Conservation (phyloP, 306 rosid genomes). For the Hylodesmum podocarpum region DNA sequence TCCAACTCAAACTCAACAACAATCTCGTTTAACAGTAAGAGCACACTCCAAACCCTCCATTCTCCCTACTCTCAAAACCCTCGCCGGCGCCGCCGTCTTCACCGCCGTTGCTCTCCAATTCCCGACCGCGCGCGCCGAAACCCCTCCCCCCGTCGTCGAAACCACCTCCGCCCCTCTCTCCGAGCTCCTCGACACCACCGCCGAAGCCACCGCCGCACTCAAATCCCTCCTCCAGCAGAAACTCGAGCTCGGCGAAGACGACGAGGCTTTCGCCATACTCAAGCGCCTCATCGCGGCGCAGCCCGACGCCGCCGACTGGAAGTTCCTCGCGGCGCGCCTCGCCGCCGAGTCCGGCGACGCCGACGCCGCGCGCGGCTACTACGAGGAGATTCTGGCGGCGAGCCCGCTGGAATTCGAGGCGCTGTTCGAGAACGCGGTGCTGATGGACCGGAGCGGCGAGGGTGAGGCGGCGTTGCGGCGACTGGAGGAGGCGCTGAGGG, state of each 20-base stretch:
- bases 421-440: conserved; percentile 75
- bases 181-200: conserved; percentile 56
- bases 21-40: conserved; percentile 35
- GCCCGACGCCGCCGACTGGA: conserved; percentile 73
- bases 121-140: conserved; percentile 56
- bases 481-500: conserved; percentile 63
- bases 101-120: conserved; percentile 50
- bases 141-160: conserved; percentile 22
- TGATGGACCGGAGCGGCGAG: conserved; percentile 86
- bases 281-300: conserved; percentile 55
- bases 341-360: conserved; percentile 51
- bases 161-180: conserved; percentile 45
- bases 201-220: conserved; percentile 61
- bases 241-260: conserved; percentile 77
- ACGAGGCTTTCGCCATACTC: conserved; percentile 63
- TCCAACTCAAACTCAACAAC: conserved; percentile 26
- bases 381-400: conserved; percentile 56
- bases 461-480: conserved; percentile 62
- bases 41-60: conserved; percentile 36
- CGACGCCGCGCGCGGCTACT: conserved; percentile 52
- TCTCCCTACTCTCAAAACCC: conserved; percentile 41
- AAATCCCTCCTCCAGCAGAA: conserved; percentile 77
- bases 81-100: conserved; percentile 63
- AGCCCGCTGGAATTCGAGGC: conserved; percentile 79
- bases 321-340: conserved; percentile 67